Conservation (phyloP, 495 filamentous ascomycete genomes). For the Aspergillus sclerotiicarbonarius region DNA sequence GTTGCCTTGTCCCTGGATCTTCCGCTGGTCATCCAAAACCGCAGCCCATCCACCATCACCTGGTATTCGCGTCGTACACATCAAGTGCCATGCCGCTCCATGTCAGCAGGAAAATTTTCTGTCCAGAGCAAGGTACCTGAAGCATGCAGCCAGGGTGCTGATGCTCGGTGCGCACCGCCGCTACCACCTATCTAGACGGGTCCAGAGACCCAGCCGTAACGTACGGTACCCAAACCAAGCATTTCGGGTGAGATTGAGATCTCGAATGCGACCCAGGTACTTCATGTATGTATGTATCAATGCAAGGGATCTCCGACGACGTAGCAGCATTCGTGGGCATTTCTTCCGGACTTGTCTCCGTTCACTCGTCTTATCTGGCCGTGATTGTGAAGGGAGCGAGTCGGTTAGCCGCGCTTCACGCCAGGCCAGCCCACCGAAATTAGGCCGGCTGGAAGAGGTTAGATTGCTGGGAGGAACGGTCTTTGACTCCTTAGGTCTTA, state of each 20-base stretch:
- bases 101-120: neutral
- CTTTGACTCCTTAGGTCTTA: slow-evolving; percentile 2
- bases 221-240: slow-evolving; percentile 1
- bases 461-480: neutral
- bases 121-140: neutral
- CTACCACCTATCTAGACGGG: neutral
- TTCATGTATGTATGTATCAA: slow-evolving; percentile 1
- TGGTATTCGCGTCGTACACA: neutral
- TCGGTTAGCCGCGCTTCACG: slow-evolving; percentile 5
- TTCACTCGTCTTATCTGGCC: neutral
- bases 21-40: neutral
- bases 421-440: neutral
- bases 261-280: neutral
- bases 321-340: neutral
- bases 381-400: neutral
- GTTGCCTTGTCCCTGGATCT: slow-evolving; percentile 13
- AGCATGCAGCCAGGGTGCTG: neutral
- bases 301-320: slow-evolving; percentile 5
- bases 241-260: neutral
- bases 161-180: neutral
- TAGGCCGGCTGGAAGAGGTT: slow-evolving; percentile 1
- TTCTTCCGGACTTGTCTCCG: neutral
- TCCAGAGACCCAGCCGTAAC: neutral
- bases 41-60: neutral
- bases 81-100: neutral